A percentile compares a stretch with the other conserved stretches of the same genome.
Evolutionary conservation across 208 protist species (phyloP).

Genomic region (Sergeia podlipaevii): DNA sequence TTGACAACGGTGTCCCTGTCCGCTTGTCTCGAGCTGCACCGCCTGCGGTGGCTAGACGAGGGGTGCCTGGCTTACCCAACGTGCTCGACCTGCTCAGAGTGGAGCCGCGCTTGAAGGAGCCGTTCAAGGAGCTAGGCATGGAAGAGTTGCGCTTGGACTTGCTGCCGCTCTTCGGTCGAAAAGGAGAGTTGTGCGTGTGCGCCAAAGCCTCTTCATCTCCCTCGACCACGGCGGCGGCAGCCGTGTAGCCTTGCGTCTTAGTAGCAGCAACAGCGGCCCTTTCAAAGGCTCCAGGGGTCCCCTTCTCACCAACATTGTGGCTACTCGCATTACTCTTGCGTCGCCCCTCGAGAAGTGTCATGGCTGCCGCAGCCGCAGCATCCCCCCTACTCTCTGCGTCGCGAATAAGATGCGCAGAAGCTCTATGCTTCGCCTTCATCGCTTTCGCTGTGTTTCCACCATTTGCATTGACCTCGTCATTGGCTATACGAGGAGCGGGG

Average conservation of each 20-base stretch:
- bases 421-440: too few species aligned
- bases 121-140: neutral
- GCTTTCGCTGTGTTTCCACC: too few species aligned
- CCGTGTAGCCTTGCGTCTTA: too few species aligned
- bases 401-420: neutral
- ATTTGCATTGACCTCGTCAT: too few species aligned
- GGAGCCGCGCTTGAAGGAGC: neutral
- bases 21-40: neutral
- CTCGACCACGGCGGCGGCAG: neutral
- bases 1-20: neutral
- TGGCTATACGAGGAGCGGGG: too few species aligned
- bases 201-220: neutral
- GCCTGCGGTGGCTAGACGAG: too few species aligned
- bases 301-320: neutral
- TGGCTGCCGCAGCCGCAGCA: slow-evolving; percentile 7
- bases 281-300: too few species aligned
- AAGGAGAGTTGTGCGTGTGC: neutral
- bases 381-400: slow-evolving; percentile 9
- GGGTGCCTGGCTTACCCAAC: too few species aligned
- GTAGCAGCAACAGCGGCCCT: too few species aligned
- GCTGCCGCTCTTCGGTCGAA: slow-evolving; percentile 1
- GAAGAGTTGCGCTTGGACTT: slow-evolving; percentile 4
- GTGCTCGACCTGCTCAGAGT: neutral
- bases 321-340: slow-evolving; percentile 1
- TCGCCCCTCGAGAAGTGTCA: slow-evolving; percentile 12